Evolutionary conservation across 2,329 filamentous ascomycete species (phyloP).

Genomic region (Fusarium sp.): DNA sequence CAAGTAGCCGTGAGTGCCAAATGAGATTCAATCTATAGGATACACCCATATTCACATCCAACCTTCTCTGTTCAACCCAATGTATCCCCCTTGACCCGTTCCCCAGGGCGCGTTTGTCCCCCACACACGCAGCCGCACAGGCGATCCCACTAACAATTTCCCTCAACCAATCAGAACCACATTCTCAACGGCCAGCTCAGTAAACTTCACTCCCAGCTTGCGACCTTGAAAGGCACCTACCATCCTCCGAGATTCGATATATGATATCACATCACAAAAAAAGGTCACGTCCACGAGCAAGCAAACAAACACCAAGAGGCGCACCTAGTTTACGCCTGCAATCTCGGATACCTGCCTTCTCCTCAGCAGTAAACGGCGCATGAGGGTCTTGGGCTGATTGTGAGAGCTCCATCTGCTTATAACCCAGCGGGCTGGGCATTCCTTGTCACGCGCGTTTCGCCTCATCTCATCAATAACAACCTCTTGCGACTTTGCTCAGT

Average conservation of each 20-base stretch:
- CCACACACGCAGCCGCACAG: conserved; percentile 7
- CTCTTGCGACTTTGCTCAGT: conserved; percentile 16
- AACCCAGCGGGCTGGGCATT: conserved; percentile 40
- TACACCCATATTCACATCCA: not conserved
- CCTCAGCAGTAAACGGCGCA: conserved; percentile 16
- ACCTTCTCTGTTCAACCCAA: not conserved
- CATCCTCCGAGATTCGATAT: conserved; percentile 10
- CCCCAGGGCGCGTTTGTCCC: conserved; percentile 23
- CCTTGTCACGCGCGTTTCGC: conserved; percentile 28
- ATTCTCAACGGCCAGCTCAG: conserved; percentile 15
- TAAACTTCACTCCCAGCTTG: conserved; percentile 8
- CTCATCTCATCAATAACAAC: conserved; percentile 38
- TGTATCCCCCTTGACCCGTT: conserved; percentile 6
- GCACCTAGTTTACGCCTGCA: not conserved
- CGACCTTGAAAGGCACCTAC: conserved; percentile 24
- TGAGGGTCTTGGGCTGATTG: conserved; percentile 15
- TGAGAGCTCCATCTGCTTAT: conserved; percentile 8
- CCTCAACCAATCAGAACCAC: conserved; percentile 20
- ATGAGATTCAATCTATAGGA: not conserved
- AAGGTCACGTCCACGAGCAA: conserved; percentile 7
- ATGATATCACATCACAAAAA: conserved; percentile 12
- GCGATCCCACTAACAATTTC: conserved; percentile 35
- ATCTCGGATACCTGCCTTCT: not conserved
- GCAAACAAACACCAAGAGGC: conserved; percentile 11
- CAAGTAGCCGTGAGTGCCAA: not conserved